Conservation (phyloP, 192 early-diverging fungal species). For the Coemansia sp. region DNA sequence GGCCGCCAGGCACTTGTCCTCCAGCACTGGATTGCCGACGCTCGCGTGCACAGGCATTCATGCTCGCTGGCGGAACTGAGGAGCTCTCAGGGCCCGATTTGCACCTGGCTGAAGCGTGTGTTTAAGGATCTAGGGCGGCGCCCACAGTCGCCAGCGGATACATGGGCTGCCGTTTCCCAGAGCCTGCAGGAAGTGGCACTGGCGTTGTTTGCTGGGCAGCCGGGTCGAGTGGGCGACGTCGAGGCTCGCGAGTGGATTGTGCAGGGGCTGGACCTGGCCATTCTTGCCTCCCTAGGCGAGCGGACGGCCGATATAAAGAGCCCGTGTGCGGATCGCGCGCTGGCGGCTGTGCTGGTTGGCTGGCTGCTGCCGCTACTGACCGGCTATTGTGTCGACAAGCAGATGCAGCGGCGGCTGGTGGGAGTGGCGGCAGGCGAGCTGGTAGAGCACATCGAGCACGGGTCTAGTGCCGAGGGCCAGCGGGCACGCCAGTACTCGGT, state of each 20-base stretch:
- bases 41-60: not conserved
- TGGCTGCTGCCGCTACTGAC: constrained; percentile 33
- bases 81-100: not conserved
- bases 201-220: not conserved
- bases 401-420: not conserved
- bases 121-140: constrained; percentile 27
- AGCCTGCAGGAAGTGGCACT: constrained; percentile 10
- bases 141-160: not conserved
- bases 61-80: not conserved
- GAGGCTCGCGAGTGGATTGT: constrained; percentile 7
- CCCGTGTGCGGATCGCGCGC: not conserved
- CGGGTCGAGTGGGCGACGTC: not conserved
- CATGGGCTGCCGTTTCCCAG: not conserved
- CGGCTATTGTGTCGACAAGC: not conserved
- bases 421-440: constrained; percentile 4
- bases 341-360: not conserved
- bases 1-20: constrained; percentile 11
- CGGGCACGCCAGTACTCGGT: constrained; percentile 12
- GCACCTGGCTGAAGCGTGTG: constrained; percentile 19
- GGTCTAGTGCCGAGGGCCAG: not conserved
- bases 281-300: too few relatives aligned
- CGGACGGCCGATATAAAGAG: too few relatives aligned
- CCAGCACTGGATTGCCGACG: constrained; percentile 5
- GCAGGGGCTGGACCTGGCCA: constrained; percentile 25
- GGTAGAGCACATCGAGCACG: constrained; percentile 7